Conservation (phyloP, 768 basidiomycete genomes). For the Boletus reticulatus region DNA sequence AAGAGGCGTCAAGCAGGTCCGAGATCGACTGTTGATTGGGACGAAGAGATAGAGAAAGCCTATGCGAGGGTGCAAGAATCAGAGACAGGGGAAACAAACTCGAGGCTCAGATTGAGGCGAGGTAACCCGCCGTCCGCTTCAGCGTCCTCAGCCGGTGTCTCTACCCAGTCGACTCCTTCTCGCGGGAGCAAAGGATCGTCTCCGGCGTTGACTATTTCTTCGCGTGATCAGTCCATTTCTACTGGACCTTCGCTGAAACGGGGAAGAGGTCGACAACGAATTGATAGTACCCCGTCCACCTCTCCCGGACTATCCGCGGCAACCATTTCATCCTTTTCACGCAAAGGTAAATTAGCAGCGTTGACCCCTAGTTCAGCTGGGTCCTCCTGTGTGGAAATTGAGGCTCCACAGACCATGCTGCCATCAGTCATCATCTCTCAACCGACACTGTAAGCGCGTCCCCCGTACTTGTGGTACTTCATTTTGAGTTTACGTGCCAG, state of each 20-base stretch:
- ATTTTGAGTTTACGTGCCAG: constrained; percentile 12
- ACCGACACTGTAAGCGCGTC: constrained; percentile 19
- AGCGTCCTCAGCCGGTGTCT: constrained; percentile 5
- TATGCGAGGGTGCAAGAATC: constrained; percentile 23
- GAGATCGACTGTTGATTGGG: constrained; percentile 21
- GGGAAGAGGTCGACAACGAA: constrained; percentile 1
- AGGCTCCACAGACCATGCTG: not conserved
- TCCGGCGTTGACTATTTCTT: constrained; percentile 6
- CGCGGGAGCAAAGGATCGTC: constrained; percentile 9
- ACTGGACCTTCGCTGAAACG: constrained; percentile 8
- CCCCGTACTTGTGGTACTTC: not conserved
- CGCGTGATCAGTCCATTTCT: constrained; percentile 16
- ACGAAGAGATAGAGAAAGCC: constrained; percentile 24
- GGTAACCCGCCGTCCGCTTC: constrained; percentile 2
- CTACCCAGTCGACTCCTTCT: constrained; percentile 3
- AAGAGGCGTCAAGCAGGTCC: constrained; percentile 7
- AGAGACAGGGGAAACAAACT: constrained; percentile 22
- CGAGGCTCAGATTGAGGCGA: constrained; percentile 23
- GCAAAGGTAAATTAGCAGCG: not conserved
- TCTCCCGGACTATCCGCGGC: constrained; percentile 4
- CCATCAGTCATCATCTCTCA: constrained; percentile 19
- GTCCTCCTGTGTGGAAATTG: constrained; percentile 10
- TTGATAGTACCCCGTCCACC: constrained; percentile 4
- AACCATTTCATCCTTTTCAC: constrained; percentile 3
- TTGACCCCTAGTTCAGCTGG: constrained; percentile 13